Evolutionary conservation across 352 stramenopile genomes (phyloP).

Genomic region (Elongisporangium undulatum): DNA sequence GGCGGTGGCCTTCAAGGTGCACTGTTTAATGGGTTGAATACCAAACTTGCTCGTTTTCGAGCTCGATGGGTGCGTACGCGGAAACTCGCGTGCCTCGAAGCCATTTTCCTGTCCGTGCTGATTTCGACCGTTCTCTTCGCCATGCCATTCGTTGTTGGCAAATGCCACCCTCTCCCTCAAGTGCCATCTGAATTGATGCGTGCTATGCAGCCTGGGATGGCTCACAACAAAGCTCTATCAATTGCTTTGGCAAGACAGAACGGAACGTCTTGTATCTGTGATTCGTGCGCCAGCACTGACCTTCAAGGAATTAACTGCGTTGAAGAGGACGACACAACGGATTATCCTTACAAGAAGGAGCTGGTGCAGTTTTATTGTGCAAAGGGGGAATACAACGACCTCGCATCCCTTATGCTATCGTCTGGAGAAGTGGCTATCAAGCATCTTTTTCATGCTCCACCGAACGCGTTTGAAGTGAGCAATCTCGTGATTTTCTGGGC

Average conservation of each 20-base stretch:
- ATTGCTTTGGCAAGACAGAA: slow-evolving; percentile 74
- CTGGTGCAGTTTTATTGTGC: slow-evolving; percentile 95
- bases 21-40: slow-evolving; percentile 75
- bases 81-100: slow-evolving; percentile 51
- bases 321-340: slow-evolving; percentile 55
- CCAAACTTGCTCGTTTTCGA: slow-evolving; percentile 35
- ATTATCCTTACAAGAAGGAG: slow-evolving; percentile 83
- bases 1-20: slow-evolving; percentile 81
- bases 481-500: slow-evolving; percentile 75
- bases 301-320: slow-evolving; percentile 58
- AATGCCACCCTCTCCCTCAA: slow-evolving; percentile 55
- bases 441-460: slow-evolving; percentile 93
- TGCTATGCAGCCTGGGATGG: slow-evolving; percentile 31
- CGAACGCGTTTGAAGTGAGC: slow-evolving; percentile 66
- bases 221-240: slow-evolving; percentile 52
- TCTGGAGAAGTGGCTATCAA: slow-evolving; percentile 93
- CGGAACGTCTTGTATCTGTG: slow-evolving; percentile 64
- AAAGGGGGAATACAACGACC: slow-evolving; percentile 96
- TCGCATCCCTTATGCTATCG: slow-evolving; percentile 94
- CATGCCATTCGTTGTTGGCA: slow-evolving; percentile 55
- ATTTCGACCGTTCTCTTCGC: slow-evolving; percentile 64
- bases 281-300: slow-evolving; percentile 45
- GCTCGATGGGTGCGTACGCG: slow-evolving; percentile 57
- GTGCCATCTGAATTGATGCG: slow-evolving; percentile 49
- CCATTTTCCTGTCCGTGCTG: slow-evolving; percentile 47